A percentile compares a stretch with the other conserved stretches of the same genome.
These are phyloP conservation scores for Brasilioporus rufonigricans DNA, from an alignment of 768 basidiomycete species.

Conservation along the genomic window DNA sequence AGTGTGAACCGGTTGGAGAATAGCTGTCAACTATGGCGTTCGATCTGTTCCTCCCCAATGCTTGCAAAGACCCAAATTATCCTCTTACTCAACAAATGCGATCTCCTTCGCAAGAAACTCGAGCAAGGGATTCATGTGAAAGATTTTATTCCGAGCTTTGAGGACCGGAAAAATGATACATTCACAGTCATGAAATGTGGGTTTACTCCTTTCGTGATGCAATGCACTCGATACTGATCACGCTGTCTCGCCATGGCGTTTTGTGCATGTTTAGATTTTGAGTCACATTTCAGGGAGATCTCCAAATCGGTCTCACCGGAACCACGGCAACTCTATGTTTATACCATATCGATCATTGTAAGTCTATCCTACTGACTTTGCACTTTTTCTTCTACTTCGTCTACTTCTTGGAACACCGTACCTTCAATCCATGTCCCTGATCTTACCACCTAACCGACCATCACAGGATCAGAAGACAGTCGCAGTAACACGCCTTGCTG, in stretches of 20 bases:
- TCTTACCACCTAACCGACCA: constrained; percentile 4
- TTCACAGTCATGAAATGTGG: constrained; percentile 68
- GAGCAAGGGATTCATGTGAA: constrained; percentile 62
- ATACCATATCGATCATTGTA: constrained; percentile 78
- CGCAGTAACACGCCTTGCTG: constrained; percentile 64
- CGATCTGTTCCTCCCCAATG: constrained; percentile 67
- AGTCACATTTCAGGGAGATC: constrained; percentile 78
- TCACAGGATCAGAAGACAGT: constrained; percentile 71
- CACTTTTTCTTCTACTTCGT: neutral
- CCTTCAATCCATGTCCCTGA: neutral
- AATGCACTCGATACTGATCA: neutral
- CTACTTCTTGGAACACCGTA: no score
- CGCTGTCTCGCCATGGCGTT: neutral
- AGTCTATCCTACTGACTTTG: constrained; percentile 27
- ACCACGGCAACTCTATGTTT: constrained; percentile 65
- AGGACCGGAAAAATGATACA: constrained; percentile 69
- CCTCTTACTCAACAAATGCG: constrained; percentile 66
- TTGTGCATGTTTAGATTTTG: constrained; percentile 54
- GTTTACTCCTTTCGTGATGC: constrained; percentile 20
- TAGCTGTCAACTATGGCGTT: constrained; percentile 71
- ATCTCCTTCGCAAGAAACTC: constrained; percentile 71
- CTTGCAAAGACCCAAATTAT: constrained; percentile 54
- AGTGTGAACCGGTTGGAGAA: constrained; percentile 75
- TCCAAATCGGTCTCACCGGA: constrained; percentile 59
- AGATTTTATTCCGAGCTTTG: constrained; percentile 71